Conservation (phyloP, 2,329 filamentous ascomycete genomes). For the Xylariomycetidae sp. region DNA sequence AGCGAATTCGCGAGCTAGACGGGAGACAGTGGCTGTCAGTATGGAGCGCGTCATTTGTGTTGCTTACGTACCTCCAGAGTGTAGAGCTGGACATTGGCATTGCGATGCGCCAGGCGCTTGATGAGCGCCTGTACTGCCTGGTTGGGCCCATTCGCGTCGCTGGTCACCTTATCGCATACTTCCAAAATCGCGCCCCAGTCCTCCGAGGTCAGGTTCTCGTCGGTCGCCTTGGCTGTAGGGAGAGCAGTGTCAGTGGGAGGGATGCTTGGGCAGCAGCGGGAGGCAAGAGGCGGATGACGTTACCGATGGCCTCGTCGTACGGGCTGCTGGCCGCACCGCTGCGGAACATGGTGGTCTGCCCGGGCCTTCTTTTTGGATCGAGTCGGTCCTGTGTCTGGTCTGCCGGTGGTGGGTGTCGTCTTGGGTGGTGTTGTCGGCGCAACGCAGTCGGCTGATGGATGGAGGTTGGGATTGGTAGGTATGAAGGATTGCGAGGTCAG, state of each 20-base stretch:
- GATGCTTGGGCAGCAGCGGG: slow-evolving; percentile 2
- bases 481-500: no score
- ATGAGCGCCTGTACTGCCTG: slow-evolving; percentile 87
- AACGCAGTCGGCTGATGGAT: no score
- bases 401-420: no score
- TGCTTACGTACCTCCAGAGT: slow-evolving; percentile 63
- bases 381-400: no score
- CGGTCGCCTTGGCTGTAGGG: slow-evolving; percentile 66
- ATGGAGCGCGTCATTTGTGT: no score
- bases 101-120: slow-evolving; percentile 84
- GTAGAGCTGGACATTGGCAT: slow-evolving; percentile 94
- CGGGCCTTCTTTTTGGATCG: no score
- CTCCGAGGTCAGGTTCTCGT: slow-evolving; percentile 91
- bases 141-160: slow-evolving; percentile 58
- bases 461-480: neutral
- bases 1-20: slow-evolving; percentile 77
- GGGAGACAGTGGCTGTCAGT: neutral
- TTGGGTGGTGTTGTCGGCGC: no score
- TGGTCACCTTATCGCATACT: slow-evolving; percentile 54
- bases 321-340: slow-evolving; percentile 51
- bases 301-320: slow-evolving; percentile 56
- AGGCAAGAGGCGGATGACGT: slow-evolving; percentile 5
- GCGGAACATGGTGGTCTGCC: slow-evolving; percentile 46
- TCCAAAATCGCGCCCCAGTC: slow-evolving; percentile 62
- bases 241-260: slow-evolving; percentile 6